A percentile compares a stretch with the other conserved stretches of the same genome.
phyloP scores from a whole-genome alignment of 371 early-diverging fungal species.

The Homolaphlyctis polyrhiza region DNA sequence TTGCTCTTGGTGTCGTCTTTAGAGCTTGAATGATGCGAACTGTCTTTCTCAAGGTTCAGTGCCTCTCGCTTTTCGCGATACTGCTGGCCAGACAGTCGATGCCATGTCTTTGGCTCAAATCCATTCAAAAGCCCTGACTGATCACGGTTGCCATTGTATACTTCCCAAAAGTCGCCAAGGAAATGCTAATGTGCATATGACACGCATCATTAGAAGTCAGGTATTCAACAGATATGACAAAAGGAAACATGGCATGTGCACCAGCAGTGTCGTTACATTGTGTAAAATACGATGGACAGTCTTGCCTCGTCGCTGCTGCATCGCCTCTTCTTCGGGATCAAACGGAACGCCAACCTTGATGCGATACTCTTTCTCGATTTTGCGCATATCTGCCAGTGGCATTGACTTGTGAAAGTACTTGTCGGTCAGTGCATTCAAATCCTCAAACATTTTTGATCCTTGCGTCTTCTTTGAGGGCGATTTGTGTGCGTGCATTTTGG shows the following conservation, averaged over 20 bases:
- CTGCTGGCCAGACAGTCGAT: background rate
- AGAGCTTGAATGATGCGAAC: too few relatives aligned
- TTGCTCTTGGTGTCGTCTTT: too few relatives aligned
- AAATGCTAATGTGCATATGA: too few relatives aligned
- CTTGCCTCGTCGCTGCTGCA: background rate
- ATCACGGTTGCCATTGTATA: background rate
- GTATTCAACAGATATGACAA: too few relatives aligned
- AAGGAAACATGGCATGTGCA: too few relatives aligned
- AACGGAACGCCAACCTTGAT: background rate
- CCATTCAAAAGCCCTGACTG: background rate
- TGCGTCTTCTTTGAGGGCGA: too few relatives aligned
- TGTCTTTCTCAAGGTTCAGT: too few relatives aligned
- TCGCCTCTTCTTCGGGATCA: background rate
- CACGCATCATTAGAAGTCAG: too few relatives aligned
- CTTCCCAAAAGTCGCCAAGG: background rate
- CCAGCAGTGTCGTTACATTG: too few relatives aligned
- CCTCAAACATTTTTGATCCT: too few relatives aligned
- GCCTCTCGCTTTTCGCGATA: background rate
- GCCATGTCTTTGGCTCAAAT: background rate
- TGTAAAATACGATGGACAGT: background rate
- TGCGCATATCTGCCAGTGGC: background rate
- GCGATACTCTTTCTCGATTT: background rate
- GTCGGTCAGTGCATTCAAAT: background rate
- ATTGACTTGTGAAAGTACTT: background rate
- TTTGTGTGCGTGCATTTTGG: too few relatives aligned